phyloP scores from a whole-genome alignment of 2,329 filamentous ascomycete genomes.

The Alternaria tenuissima region DNA sequence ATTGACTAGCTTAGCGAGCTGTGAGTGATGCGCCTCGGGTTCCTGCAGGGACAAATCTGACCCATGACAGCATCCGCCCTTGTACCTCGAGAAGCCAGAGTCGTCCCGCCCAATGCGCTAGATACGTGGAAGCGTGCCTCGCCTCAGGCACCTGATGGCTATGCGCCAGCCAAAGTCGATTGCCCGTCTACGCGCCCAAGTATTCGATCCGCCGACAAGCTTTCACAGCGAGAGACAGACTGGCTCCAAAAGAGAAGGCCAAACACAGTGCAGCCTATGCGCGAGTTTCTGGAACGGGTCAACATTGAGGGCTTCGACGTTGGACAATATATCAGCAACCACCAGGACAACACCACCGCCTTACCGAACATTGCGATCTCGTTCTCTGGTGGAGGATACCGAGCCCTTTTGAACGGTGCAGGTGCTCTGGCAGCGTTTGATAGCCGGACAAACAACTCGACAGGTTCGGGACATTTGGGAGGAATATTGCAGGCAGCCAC shows the following conservation, averaged over 20 bases:
- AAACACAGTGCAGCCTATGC: conserved; percentile 78
- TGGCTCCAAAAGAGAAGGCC: conserved; percentile 78
- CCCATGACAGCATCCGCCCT: conserved; percentile 39
- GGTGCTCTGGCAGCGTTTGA: conserved; percentile 84
- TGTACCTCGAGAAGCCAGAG: conserved; percentile 29
- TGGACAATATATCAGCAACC: conserved; percentile 71
- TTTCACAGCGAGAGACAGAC: conserved; percentile 74
- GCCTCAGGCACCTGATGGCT: conserved; percentile 70
- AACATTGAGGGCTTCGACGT: conserved; percentile 82
- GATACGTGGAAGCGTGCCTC: conserved; percentile 53
- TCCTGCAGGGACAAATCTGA: conserved; percentile 23
- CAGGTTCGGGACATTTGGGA: conserved; percentile 72
- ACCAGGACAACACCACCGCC: conserved; percentile 63
- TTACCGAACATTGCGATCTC: conserved; percentile 78
- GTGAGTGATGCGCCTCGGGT: conserved; percentile 28
- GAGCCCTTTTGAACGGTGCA: conserved; percentile 84
- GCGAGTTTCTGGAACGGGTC: conserved; percentile 73
- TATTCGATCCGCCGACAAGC: conserved; percentile 67
- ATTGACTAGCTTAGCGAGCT: conserved; percentile 38
- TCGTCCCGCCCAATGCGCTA: conserved; percentile 26
- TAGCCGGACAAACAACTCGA: conserved; percentile 70
- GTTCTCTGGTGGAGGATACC: conserved; percentile 83
- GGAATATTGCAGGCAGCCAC: conserved; percentile 83
- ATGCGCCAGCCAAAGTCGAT: conserved; percentile 71
- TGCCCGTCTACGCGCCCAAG: conserved; percentile 76